Evolutionary conservation across 2,329 filamentous ascomycete species (phyloP).

Genomic region (Aspergillus sp.): DNA sequence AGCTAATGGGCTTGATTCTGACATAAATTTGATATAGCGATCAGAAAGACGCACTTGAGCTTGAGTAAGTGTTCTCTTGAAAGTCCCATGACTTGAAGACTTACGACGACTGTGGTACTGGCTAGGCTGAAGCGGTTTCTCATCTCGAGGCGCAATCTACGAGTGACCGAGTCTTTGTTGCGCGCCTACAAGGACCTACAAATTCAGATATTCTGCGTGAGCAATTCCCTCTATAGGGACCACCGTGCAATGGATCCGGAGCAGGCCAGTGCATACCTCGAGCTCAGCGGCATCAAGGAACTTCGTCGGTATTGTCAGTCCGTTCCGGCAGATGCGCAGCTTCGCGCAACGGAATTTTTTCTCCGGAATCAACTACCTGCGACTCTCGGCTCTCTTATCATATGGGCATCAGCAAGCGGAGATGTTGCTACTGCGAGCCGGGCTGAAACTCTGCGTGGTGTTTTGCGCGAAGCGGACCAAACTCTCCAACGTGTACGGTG

Average conservation of each 20-base stretch:
- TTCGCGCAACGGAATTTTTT: constrained; percentile 17
- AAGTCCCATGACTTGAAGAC: too few species aligned
- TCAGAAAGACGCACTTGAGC: too few species aligned
- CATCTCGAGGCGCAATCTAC: constrained; percentile 17
- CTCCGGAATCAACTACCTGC: constrained; percentile 22
- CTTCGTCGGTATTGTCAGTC: constrained; percentile 28
- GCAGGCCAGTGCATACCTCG: constrained; percentile 18
- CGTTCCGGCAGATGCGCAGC: constrained; percentile 26
- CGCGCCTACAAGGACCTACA: background rate
- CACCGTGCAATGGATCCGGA: constrained; percentile 9
- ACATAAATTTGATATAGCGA: too few species aligned
- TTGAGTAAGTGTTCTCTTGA: too few species aligned
- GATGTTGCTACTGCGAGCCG: constrained; percentile 18
- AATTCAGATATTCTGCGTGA: constrained; percentile 26
- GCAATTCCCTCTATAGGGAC: constrained; percentile 24
- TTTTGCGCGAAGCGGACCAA: constrained; percentile 14
- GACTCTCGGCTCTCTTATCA: constrained; percentile 21
- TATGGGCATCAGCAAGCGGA: constrained; percentile 23
- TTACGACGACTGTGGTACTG: too few species aligned
- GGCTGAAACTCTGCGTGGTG: constrained; percentile 20
- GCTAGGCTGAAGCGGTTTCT: constrained; percentile 10
- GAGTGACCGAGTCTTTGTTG: constrained; percentile 1
- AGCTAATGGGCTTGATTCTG: too few species aligned
- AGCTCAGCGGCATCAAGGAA: constrained; percentile 26
- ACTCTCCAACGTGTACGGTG: constrained; percentile 18